Conservation (phyloP, 2,329 filamentous ascomycete species). For the Escovopsis sp. region DNA sequence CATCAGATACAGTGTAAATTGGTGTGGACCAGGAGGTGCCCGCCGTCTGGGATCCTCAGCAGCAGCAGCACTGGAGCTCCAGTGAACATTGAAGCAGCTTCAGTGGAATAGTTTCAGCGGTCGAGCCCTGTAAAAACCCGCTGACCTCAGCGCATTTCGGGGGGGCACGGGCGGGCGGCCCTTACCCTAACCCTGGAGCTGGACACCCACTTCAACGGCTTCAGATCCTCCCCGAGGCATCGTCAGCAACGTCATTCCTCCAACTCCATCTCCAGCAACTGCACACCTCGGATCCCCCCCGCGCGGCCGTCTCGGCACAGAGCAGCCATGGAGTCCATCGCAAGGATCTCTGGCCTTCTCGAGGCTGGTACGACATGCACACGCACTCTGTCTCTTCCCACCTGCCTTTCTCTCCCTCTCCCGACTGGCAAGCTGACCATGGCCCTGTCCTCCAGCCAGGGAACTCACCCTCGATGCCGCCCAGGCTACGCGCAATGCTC, state of each 20-base stretch:
- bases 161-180: no score
- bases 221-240: no score
- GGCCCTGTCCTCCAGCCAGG: slow-evolving; percentile 69
- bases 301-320: slow-evolving; percentile 3
- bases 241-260: slow-evolving; percentile 4
- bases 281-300: not conserved
- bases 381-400: slow-evolving; percentile 1
- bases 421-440: no score
- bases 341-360: slow-evolving; percentile 81
- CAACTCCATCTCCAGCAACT: not conserved
- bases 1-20: no score
- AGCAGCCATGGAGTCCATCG: slow-evolving; percentile 77
- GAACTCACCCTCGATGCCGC: slow-evolving; percentile 96
- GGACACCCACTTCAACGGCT: no score
- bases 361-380: slow-evolving; percentile 63
- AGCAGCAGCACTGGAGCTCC: no score
- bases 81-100: no score
- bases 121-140: no score
- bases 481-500: slow-evolving; percentile 60
- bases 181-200: slow-evolving; percentile 1
- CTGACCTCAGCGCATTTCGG: no score
- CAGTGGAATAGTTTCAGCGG: no score
- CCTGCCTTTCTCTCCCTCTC: slow-evolving; percentile 6
- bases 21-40: no score
- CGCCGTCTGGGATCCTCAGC: no score